Conservation (phyloP, 352 stramenopile species). For the Globisporangium heterothallicum region DNA sequence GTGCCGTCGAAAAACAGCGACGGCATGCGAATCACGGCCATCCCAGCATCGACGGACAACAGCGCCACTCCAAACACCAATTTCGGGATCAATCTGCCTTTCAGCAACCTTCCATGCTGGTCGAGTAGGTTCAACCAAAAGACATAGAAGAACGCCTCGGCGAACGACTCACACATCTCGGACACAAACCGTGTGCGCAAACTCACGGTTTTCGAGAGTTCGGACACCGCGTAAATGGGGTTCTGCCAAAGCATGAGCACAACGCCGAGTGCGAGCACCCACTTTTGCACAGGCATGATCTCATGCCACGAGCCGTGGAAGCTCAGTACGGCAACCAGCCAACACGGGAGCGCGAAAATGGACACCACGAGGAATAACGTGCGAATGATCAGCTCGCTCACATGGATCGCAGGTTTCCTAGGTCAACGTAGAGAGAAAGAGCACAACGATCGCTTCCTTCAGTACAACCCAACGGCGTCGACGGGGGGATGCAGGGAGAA, state of each 20-base stretch:
- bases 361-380: slow-evolving; percentile 49
- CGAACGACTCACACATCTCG: slow-evolving; percentile 62
- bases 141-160: slow-evolving; percentile 70
- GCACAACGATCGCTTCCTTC: background rate
- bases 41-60: slow-evolving; percentile 45
- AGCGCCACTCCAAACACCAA: slow-evolving; percentile 36
- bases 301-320: slow-evolving; percentile 43
- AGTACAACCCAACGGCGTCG: too few relatives aligned
- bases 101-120: slow-evolving; percentile 28
- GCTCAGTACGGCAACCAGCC: slow-evolving; percentile 60
- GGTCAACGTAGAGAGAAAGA: background rate
- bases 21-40: slow-evolving; percentile 65
- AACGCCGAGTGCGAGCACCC: slow-evolving; percentile 57
- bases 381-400: slow-evolving; percentile 68
- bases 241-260: slow-evolving; percentile 84
- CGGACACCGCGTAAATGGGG: slow-evolving; percentile 58
- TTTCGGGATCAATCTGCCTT: slow-evolving; percentile 21
- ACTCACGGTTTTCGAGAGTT: slow-evolving; percentile 49
- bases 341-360: slow-evolving; percentile 62
- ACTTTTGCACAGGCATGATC: slow-evolving; percentile 65
- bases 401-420: slow-evolving; percentile 62
- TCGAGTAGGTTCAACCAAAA: slow-evolving; percentile 83
- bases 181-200: slow-evolving; percentile 61
- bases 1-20: slow-evolving; percentile 27
- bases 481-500: too few relatives aligned